Conservation (phyloP, 2,329 filamentous ascomycete species). For the Pseudogymnoascus sp. region DNA sequence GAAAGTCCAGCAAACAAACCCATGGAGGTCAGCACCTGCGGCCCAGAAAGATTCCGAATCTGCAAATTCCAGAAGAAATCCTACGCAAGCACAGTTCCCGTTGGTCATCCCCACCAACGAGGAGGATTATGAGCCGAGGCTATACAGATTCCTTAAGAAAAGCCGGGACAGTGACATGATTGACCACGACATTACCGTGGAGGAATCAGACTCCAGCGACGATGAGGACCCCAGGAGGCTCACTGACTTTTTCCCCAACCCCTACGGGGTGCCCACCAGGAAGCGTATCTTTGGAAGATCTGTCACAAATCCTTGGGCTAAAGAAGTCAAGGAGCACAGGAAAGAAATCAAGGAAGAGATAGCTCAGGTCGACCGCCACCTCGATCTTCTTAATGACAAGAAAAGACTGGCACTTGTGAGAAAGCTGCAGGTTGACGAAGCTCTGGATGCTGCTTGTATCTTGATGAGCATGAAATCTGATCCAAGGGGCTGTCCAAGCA, state of each 20-base stretch:
- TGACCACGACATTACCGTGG: not conserved
- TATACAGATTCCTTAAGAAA: not conserved
- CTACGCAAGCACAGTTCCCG: not conserved
- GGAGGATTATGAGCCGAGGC: not conserved
- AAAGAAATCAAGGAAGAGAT: not conserved
- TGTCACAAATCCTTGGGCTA: not conserved
- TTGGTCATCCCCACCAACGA: not conserved
- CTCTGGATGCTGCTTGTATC: not conserved
- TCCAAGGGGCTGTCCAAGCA: not conserved
- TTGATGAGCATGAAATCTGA: not conserved
- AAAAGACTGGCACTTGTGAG: not conserved
- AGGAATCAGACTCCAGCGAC: not conserved
- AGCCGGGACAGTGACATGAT: not conserved
- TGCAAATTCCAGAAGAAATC: not conserved
- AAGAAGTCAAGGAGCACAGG: not conserved
- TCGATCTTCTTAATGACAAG: not conserved
- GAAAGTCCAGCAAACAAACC: not conserved
- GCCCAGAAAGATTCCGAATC: not conserved
- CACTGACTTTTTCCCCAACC: too few relatives aligned
- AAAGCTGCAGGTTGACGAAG: not conserved
- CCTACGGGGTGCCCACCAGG: too few relatives aligned
- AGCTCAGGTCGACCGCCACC: not conserved
- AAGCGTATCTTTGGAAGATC: not conserved
- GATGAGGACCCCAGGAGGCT: not conserved
- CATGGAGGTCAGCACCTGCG: not conserved